Base-by-base conservation (phyloP, 1,284 basidiomycete species). In the Sanghuangporus weigelae region DNA sequence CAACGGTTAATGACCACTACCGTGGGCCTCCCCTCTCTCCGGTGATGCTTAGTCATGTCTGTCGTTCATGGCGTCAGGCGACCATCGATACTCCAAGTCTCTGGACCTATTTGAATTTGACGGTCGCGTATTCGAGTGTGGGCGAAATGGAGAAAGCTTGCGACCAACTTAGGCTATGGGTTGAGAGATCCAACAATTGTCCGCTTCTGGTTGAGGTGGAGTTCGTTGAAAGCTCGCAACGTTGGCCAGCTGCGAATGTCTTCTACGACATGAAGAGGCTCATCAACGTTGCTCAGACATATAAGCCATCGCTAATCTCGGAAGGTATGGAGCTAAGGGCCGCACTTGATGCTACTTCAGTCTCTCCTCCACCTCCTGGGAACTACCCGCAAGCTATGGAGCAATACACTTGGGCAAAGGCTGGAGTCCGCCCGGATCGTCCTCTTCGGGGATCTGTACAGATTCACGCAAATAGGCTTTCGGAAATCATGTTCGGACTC, bases 351-450 rank as follows among this genome's bases (percentile, higher is more conserved):
- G 48, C 61, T 10, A 49, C 11, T 40, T 14, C 61, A 3, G 35
- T 57, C 39, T 7, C 38, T 16, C 21, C n/a, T 10, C 16, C 12
- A 7, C 8, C 21, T 14, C 16, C 10, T 51, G 36, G 21, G 8
- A 57, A 35, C 7, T 40, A 23, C 23, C 55, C 26, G 11, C 36
- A 11, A 2, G 55, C 51, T 7, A 2, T 21, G 8, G 61, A 63
- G 36, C 35, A 57, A 7, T 63, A 63, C 36, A 49, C 55, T 8
- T 63, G 61, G 61, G 54, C 61, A 21, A 31, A 40, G 21, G 31
- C 55, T 3, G 40, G 12, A 16, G 12, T 36, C 21, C 40, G 19
- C 31, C 46, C 61, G 7, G 42, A 38, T 14, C 14, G 39, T 36
- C 54, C 53, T 16, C 6, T 16, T 10, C n/a, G 14, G 7, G 55